Percentiles rank a stretch among this genome's conserved stretches.
Conservation (phyloP, 345 rosid genomes). For the Populus tremula region DNA sequence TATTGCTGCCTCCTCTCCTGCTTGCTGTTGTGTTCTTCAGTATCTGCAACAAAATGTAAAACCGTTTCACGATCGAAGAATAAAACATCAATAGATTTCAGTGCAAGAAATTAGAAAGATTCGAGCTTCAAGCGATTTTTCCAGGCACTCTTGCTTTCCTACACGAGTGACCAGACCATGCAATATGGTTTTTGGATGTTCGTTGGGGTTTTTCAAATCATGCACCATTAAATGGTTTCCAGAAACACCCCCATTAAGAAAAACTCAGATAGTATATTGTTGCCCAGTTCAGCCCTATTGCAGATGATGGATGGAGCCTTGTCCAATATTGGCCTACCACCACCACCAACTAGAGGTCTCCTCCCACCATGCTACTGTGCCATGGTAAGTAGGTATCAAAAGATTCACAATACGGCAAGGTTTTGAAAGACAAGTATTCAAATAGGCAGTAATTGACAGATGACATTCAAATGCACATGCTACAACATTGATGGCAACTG, state of each 20-base stretch:
- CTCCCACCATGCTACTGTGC: background rate
- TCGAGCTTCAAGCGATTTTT: too few species aligned
- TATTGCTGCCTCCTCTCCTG: slow-evolving; percentile 56
- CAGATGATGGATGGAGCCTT: background rate
- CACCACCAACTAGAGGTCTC: background rate
- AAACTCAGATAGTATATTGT: background rate
- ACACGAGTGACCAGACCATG: background rate
- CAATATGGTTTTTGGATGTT: background rate
- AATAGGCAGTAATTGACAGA: background rate
- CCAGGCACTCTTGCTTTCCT: background rate
- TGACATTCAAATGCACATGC: slow-evolving; percentile 4
- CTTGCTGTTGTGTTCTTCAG: slow-evolving; percentile 96
- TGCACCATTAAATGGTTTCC: background rate
- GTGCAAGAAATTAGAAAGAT: too few species aligned
- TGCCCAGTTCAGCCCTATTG: background rate
- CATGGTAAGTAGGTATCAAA: background rate
- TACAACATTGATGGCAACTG: background rate
- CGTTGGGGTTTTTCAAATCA: background rate
- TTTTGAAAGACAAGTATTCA: background rate
- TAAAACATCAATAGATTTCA: background rate
- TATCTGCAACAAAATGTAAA: slow-evolving; percentile 47
- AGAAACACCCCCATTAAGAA: background rate
- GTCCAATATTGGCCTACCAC: background rate
- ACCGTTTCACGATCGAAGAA: background rate
- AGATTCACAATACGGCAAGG: background rate